A percentile compares a stretch with the other conserved stretches of the same genome.
Conservation (phyloP, 2,329 filamentous ascomycete species). For the Pestalotiopsis sp. region DNA sequence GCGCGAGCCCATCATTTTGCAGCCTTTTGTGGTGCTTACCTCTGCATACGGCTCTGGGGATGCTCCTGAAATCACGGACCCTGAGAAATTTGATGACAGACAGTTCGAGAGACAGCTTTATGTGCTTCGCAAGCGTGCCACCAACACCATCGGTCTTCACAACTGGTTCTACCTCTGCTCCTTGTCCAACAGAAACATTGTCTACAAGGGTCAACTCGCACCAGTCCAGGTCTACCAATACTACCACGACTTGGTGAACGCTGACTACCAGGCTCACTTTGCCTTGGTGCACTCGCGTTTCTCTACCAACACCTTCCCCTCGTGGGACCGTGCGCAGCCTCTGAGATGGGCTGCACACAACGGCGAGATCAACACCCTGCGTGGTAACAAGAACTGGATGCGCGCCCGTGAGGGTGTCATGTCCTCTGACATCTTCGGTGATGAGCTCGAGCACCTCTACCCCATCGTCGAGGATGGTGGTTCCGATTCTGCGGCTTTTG, state of each 20-base stretch:
- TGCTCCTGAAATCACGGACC: constrained; percentile 77
- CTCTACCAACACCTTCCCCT: constrained; percentile 97
- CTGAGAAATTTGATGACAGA: constrained; percentile 79
- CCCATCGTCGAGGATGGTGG: constrained; percentile 96
- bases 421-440: constrained; percentile 89
- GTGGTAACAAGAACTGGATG: constrained; percentile 99
- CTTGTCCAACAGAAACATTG: constrained; percentile 96
- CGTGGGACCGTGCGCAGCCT: constrained; percentile 96
- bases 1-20: constrained; percentile 91
- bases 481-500: constrained; percentile 95
- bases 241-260: constrained; percentile 95
- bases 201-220: constrained; percentile 96
- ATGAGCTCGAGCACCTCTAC: constrained; percentile 88
- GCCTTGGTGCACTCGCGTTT: constrained; percentile 96
- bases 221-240: constrained; percentile 97
- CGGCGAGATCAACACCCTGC: constrained; percentile 96
- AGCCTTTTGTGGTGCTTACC: constrained; percentile 90
- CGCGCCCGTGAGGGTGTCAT: constrained; percentile 93
- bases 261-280: constrained; percentile 97
- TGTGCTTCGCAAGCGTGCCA: constrained; percentile 90
- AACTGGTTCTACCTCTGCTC: constrained; percentile 99
- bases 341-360: constrained; percentile 97
- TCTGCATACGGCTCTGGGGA: constrained; percentile 83
- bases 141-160: constrained; percentile 90
- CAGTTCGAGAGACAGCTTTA: constrained; percentile 93